These are phyloP conservation scores for Paraphoma sp. DNA, from an alignment of 2,329 filamentous ascomycete species.

Conservation along the genomic window DNA sequence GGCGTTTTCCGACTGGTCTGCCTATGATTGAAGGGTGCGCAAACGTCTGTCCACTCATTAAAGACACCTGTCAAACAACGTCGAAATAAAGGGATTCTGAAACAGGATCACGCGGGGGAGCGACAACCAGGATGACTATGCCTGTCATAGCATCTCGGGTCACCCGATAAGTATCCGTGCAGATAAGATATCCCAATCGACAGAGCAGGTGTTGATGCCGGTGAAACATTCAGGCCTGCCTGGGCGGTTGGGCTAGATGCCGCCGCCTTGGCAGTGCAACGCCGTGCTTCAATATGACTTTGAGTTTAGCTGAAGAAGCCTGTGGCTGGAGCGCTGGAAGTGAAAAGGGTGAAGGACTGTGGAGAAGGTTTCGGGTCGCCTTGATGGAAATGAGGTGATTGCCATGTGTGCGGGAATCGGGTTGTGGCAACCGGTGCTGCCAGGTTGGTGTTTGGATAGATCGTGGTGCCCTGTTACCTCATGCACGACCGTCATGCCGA, in stretches of 20 bases:
- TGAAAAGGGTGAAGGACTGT: slow-evolving; percentile 6
- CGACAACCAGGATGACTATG: slow-evolving; percentile 13
- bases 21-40: neutral
- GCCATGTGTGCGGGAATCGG: neutral
- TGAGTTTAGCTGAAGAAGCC: slow-evolving; percentile 7
- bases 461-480: too few species aligned
- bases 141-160: slow-evolving; percentile 17
- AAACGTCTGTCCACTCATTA: neutral
- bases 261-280: slow-evolving; percentile 19
- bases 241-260: neutral
- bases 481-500: too few species aligned
- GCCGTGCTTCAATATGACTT: slow-evolving; percentile 21
- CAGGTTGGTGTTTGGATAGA: too few species aligned
- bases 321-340: slow-evolving; percentile 16
- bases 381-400: neutral
- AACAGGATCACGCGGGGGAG: slow-evolving; percentile 12
- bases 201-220: slow-evolving; percentile 9
- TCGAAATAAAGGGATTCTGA: slow-evolving; percentile 5
- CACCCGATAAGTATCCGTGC: slow-evolving; percentile 19
- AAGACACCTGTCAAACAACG: slow-evolving; percentile 1
- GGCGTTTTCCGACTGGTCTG: neutral
- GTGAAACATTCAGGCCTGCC: slow-evolving; percentile 24
- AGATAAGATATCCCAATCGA: slow-evolving; percentile 25
- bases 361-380: slow-evolving; percentile 2
- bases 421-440: too few species aligned